A percentile compares a stretch with the other conserved stretches of the same genome.
Evolutionary conservation across 768 basidiomycete species (phyloP).

Genomic region (Tylopilus plumbeoviolaceoides): DNA sequence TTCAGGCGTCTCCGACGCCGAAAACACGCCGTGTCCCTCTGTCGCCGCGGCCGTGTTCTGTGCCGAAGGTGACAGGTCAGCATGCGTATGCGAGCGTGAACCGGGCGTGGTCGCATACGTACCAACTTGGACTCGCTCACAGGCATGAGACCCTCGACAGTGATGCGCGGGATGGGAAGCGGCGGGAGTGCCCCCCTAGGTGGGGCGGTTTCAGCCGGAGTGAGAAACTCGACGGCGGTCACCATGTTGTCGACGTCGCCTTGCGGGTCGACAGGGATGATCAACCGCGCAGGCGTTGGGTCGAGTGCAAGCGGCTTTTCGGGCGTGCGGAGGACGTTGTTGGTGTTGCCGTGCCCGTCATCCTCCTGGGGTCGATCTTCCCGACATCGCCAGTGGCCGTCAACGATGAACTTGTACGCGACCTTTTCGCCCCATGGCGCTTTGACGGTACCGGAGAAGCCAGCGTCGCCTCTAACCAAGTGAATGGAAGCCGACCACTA

Average conservation of each 20-base stretch:
- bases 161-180: conserved; percentile 18
- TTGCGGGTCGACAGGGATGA: conserved; percentile 10
- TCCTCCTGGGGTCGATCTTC: conserved; percentile 55
- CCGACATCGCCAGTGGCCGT: conserved; percentile 59
- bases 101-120: neutral
- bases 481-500: conserved; percentile 61
- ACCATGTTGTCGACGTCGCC: conserved; percentile 23
- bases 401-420: conserved; percentile 78
- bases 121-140: conserved; percentile 18
- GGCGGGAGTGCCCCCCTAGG: conserved; percentile 8
- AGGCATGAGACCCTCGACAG: conserved; percentile 29
- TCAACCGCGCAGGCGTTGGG: conserved; percentile 9
- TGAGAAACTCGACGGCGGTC: conserved; percentile 23
- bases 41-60: conserved; percentile 23
- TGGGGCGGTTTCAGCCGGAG: conserved; percentile 7
- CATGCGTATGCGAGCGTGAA: neutral
- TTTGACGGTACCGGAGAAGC: conserved; percentile 50
- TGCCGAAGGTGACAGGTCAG: neutral
- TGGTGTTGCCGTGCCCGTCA: conserved; percentile 62
- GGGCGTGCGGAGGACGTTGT: conserved; percentile 62
- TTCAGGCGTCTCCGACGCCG: neutral
- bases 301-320: conserved; percentile 32
- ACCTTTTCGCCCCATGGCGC: conserved; percentile 64
- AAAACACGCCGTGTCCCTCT: conserved; percentile 10
- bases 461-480: conserved; percentile 48